Evolutionary conservation across 1,284 basidiomycete genomes (phyloP).

Genomic region (Pterulicium gracile): DNA sequence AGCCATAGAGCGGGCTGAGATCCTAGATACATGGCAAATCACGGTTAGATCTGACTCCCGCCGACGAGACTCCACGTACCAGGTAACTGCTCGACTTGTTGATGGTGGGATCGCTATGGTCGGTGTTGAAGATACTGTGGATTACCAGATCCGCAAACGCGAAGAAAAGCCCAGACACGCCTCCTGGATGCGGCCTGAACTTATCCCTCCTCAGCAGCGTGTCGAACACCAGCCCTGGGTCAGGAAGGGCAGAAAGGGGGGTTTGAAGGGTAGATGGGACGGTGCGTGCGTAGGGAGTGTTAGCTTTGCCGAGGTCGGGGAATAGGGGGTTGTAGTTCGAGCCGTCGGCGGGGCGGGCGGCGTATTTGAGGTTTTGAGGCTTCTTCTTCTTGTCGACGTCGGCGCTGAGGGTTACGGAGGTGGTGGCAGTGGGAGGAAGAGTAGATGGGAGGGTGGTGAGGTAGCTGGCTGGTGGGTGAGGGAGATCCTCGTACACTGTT

Average conservation of each 20-base stretch:
- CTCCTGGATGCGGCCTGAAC: conserved; percentile 43
- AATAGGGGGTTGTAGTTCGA: conserved; percentile 44
- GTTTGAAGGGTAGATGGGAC: conserved; percentile 43
- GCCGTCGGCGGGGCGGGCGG: conserved; percentile 44
- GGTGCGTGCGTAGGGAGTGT: conserved; percentile 61
- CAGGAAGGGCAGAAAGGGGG: conserved; percentile 43
- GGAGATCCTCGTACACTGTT: conserved; percentile 55
- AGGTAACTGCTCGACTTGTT: conserved; percentile 70
- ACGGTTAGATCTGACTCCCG: too few species aligned
- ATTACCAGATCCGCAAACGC: conserved; percentile 72
- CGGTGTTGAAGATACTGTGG: conserved; percentile 65
- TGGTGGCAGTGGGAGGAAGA: conserved; percentile 5
- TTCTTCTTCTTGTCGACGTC: conserved; percentile 4
- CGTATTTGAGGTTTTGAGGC: conserved; percentile 25
- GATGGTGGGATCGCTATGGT: conserved; percentile 36
- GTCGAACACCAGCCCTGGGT: conserved; percentile 64
- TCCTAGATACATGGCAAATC: too few species aligned
- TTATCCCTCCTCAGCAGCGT: conserved; percentile 49
- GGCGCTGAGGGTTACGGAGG: conserved; percentile 1
- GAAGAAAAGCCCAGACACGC: conserved; percentile 63
- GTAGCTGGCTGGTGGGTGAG: conserved; percentile 51
- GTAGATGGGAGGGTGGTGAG: conserved; percentile 21
- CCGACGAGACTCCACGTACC: background rate
- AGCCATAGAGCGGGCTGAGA: conserved; percentile 67
- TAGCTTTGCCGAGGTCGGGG: conserved; percentile 48